A percentile compares a stretch with the other conserved stretches of the same genome.
These are phyloP conservation scores for Ascochyta pisi DNA, from an alignment of 2,329 filamentous ascomycete genomes.

Conservation along the genomic window DNA sequence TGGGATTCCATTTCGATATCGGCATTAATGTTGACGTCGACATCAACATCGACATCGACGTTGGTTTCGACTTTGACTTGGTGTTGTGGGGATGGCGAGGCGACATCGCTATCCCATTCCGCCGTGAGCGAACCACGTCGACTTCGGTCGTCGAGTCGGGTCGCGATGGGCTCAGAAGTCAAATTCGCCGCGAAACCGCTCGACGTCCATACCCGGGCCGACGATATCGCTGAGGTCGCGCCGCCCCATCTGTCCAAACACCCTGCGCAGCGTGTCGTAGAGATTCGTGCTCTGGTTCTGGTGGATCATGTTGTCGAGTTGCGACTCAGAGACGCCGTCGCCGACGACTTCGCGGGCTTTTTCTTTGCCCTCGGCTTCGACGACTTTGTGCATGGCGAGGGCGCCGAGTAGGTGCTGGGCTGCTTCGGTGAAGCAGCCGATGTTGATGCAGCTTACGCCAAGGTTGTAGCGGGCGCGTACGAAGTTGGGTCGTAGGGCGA, in stretches of 20 bases:
- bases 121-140: constrained; percentile 1
- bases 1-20: background rate
- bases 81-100: no score
- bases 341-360: constrained; percentile 81
- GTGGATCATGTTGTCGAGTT: constrained; percentile 84
- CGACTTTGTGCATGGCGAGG: constrained; percentile 92
- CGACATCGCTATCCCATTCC: constrained; percentile 1
- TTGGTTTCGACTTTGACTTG: background rate
- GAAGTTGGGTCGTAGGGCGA: constrained; percentile 91
- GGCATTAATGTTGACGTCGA: background rate
- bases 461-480: constrained; percentile 97
- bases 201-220: constrained; percentile 87
- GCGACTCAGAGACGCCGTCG: constrained; percentile 67
- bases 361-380: constrained; percentile 83
- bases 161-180: constrained; percentile 68
- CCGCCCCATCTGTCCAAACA: constrained; percentile 96
- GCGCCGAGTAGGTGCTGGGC: constrained; percentile 92
- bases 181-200: constrained; percentile 87
- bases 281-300: constrained; percentile 98
- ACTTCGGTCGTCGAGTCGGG: background rate
- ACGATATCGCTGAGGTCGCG: constrained; percentile 88
- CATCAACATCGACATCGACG: background rate
- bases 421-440: constrained; percentile 91
- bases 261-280: constrained; percentile 89
- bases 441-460: constrained; percentile 96